Conservation (phyloP, 257 asterid genomes). For the Petunia secreta region DNA sequence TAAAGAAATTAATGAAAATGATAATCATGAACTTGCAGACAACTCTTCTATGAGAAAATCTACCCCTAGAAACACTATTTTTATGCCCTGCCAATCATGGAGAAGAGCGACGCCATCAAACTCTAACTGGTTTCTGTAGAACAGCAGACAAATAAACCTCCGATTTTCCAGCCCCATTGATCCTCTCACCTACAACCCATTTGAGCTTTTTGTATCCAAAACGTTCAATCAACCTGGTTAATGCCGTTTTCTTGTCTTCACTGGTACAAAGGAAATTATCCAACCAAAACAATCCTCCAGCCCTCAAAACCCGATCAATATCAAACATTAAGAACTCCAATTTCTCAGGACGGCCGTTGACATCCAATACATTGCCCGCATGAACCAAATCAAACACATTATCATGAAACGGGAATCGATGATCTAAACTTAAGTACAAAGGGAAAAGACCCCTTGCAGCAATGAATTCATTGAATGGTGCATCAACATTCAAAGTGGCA, state of each 20-base stretch:
- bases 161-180: constrained; percentile 36
- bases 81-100: neutral
- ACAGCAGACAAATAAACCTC: constrained; percentile 48
- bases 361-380: constrained; percentile 34
- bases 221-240: constrained; percentile 37
- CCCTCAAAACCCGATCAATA: constrained; percentile 38
- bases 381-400: constrained; percentile 41
- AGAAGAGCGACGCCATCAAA: neutral
- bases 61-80: neutral
- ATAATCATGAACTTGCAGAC: neutral
- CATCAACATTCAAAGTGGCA: constrained; percentile 39
- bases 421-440: constrained; percentile 37
- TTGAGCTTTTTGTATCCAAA: constrained; percentile 44
- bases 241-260: constrained; percentile 33
- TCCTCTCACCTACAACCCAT: constrained; percentile 45
- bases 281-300: constrained; percentile 47
- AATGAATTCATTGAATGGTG: constrained; percentile 41
- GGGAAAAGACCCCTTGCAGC: constrained; percentile 43
- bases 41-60: neutral
- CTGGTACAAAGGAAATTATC: constrained; percentile 33
- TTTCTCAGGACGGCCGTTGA: constrained; percentile 35
- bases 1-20: neutral
- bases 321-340: constrained; percentile 44
- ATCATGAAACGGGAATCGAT: constrained; percentile 40
- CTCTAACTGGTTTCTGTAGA: constrained; percentile 44